Evolutionary conservation across 768 basidiomycete genomes (phyloP), one percentile per base, ranked within the genome.

Genomic region (Pluteus cervinus): DNA sequence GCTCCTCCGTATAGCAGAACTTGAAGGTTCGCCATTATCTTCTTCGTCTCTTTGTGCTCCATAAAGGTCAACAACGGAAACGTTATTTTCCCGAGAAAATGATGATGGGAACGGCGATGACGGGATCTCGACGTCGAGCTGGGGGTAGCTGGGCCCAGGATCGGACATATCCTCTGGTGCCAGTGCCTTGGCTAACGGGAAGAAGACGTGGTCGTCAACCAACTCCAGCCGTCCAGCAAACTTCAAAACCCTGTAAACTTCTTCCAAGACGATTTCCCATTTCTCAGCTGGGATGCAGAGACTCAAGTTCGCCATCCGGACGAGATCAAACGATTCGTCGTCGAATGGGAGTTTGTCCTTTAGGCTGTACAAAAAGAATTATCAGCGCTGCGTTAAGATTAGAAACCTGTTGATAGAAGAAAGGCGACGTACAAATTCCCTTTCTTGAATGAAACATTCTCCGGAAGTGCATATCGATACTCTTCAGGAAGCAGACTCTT

Each of bases 181-280:
- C n/a, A n/a, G n/a, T n/a, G n/a, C n/a, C n/a, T n/a, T n/a, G n/a
- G n/a, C 62, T 40, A 73, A 76, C 1, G 84, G 79, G 47, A 85
- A 86, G 45, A 73, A 54, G 23, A 83, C 59, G 46, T 81, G 61
- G 54, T 89, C 86, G 55, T 86, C 82, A 35, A 89, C 75, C 33
- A 87, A 48, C 53, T 90, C 87, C 2, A 89, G 59, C 7, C 73
- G 69, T 3, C 87, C 86, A 11, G 67, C 73, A 5, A 63, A 63
- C 8, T 58, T 61, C 10, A 89, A 63, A 8, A 89, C 69, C 17
- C 87, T 79, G 11, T 66, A 55, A 4, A 70, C 72, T 66, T 90
- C 81, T 0, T 51, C 45, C 14, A 89, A 40, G 8, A 89, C 60
- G 12, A 58, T 57, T 22, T 68, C 59, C 86, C 86, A 89, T 25